Evolutionary conservation across 768 basidiomycete species (phyloP).

Genomic region (Boletales sp.): DNA sequence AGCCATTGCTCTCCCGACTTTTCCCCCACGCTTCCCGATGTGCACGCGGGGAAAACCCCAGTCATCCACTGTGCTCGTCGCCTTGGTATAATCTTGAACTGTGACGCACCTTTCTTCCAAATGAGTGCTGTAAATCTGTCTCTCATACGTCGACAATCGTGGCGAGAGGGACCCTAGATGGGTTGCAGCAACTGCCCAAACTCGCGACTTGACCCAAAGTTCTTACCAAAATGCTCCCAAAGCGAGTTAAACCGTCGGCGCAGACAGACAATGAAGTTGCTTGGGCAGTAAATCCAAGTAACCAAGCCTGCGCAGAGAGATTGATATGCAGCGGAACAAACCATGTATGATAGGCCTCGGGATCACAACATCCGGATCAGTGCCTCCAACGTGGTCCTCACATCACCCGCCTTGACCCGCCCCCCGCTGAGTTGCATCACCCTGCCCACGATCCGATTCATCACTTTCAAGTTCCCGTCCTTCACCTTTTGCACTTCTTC

Average conservation of each 20-base stretch:
- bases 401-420: conserved; percentile 66
- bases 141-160: too few species aligned
- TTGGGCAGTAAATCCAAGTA: conserved; percentile 65
- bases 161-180: too few species aligned
- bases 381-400: conserved; percentile 47
- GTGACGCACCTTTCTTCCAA: too few species aligned
- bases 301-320: conserved; percentile 18
- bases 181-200: too few species aligned
- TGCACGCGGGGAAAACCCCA: too few species aligned
- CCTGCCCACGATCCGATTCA: conserved; percentile 45
- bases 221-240: conserved; percentile 60
- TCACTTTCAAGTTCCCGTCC: conserved; percentile 69
- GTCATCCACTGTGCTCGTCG: too few species aligned
- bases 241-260: conserved; percentile 56
- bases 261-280: conserved; percentile 82
- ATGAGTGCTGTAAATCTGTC: too few species aligned
- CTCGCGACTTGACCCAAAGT: conserved; percentile 37
- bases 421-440: conserved; percentile 83
- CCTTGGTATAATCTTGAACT: too few species aligned
- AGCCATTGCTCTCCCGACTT: too few species aligned
- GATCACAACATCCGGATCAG: conserved; percentile 31
- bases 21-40: too few species aligned
- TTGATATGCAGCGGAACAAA: conserved; percentile 2
- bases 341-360: too few species aligned
- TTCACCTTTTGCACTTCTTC: conserved; percentile 62